phyloP scores from a whole-genome alignment of 305 asterid genomes.

The Lippia alba region DNA sequence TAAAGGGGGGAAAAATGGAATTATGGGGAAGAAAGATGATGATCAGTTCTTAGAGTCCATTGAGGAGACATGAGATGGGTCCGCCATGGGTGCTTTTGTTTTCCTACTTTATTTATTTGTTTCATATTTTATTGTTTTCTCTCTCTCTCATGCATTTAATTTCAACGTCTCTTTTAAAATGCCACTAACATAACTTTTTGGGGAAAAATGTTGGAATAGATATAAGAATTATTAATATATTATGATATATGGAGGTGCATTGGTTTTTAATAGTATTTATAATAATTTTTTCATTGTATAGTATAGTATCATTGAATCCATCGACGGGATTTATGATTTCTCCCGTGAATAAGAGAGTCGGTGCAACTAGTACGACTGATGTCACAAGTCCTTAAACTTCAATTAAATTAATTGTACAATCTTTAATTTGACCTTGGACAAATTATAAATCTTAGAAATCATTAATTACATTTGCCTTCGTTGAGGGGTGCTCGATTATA shows the following conservation, averaged over 20 bases:
- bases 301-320: not conserved
- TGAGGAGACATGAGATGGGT: constrained; percentile 69
- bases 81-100: constrained; percentile 54
- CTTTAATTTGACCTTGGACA: not conserved
- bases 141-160: constrained; percentile 52
- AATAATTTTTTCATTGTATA: constrained; percentile 8
- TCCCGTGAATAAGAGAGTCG: constrained; percentile 55
- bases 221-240: not conserved
- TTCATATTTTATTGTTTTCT: not conserved
- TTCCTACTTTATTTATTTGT: constrained; percentile 27
- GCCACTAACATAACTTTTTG: constrained; percentile 31
- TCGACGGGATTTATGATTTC: constrained; percentile 24
- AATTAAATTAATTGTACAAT: constrained; percentile 8
- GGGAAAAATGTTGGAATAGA: no score
- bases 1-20: constrained; percentile 22
- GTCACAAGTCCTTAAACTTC: constrained; percentile 21
- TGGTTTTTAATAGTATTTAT: constrained; percentile 6
- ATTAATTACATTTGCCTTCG: no score
- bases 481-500: no score
- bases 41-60: constrained; percentile 57
- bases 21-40: constrained; percentile 47
- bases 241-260: constrained; percentile 27
- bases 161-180: constrained; percentile 49
- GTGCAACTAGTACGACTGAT: constrained; percentile 34
- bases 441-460: no score